phyloP scores from a whole-genome alignment of 805 yeast genomes.

The Monosporozyma solicola region DNA sequence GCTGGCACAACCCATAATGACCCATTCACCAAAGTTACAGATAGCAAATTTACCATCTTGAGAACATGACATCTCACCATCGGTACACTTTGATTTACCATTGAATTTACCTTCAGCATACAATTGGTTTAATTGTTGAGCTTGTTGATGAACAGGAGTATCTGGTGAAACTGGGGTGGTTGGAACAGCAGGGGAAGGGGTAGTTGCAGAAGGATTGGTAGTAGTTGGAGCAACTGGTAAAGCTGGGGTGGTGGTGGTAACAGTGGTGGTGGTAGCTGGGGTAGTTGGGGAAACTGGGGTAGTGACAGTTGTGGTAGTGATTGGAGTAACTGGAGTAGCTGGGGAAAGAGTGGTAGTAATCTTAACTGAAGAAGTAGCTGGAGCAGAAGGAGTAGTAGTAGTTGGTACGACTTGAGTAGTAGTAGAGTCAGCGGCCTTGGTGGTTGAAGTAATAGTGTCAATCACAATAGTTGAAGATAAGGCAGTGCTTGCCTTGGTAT shows the following conservation, averaged over 20 bases:
- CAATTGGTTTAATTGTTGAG: slow-evolving; percentile 37
- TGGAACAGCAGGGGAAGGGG: slow-evolving; percentile 6
- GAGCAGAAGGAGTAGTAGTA: slow-evolving; percentile 1
- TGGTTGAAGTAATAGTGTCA: background rate
- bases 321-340: background rate
- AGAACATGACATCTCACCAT: slow-evolving; percentile 46
- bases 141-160: slow-evolving; percentile 32
- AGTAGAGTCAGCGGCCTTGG: background rate
- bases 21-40: slow-evolving; percentile 51
- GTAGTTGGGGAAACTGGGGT: background rate
- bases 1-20: slow-evolving; percentile 44
- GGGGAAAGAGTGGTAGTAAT: background rate
- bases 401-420: slow-evolving; percentile 1
- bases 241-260: background rate
- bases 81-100: slow-evolving; percentile 38
- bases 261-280: background rate
- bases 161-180: slow-evolving; percentile 3
- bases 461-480: slow-evolving; percentile 1
- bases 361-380: background rate
- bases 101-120: slow-evolving; percentile 36
- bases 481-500: slow-evolving; percentile 4
- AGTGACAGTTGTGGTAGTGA: background rate
- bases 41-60: slow-evolving; percentile 44
- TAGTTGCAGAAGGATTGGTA: slow-evolving; percentile 6
- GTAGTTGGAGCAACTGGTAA: background rate